Evolutionary conservation across 2,329 filamentous ascomycete genomes (phyloP).

Genomic region (Cyphellophora attinorum): DNA sequence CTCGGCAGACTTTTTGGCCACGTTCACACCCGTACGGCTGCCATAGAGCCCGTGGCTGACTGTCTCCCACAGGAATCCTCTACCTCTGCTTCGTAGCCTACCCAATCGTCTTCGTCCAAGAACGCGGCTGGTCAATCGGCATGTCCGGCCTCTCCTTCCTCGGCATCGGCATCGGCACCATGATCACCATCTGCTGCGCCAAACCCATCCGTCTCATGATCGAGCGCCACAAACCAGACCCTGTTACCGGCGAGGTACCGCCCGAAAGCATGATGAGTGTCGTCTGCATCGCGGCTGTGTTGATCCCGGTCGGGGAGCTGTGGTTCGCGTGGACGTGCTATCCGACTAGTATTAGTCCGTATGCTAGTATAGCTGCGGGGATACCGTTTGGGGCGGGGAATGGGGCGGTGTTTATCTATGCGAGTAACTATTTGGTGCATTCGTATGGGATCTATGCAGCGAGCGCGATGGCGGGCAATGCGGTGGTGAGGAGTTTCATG

Average conservation of each 20-base stretch:
- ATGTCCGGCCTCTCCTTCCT: constrained; percentile 68
- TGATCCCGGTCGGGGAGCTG: constrained; percentile 69
- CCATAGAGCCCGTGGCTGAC: too few species aligned
- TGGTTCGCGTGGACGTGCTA: constrained; percentile 84
- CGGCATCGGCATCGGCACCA: constrained; percentile 54
- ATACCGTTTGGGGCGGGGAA: constrained; percentile 73
- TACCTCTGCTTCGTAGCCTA: constrained; percentile 89
- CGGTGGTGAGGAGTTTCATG: constrained; percentile 35
- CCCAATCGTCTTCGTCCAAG: constrained; percentile 67
- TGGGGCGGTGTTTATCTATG: constrained; percentile 71
- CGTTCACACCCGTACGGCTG: too few species aligned
- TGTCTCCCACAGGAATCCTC: constrained; percentile 47
- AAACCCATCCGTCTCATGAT: constrained; percentile 69
- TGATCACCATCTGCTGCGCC: constrained; percentile 44
- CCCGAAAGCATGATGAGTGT: constrained; percentile 76
- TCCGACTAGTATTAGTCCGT: constrained; percentile 68
- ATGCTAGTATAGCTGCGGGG: constrained; percentile 67
- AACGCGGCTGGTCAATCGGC: constrained; percentile 68
- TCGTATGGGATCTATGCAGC: constrained; percentile 35
- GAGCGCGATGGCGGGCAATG: constrained; percentile 34
- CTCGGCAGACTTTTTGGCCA: too few species aligned
- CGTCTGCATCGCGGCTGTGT: constrained; percentile 66
- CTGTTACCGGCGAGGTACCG: constrained; percentile 59
- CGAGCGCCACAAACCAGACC: constrained; percentile 62
- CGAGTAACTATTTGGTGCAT: constrained; percentile 37